Evolutionary conservation across 495 filamentous ascomycete genomes (phyloP).

Genomic region (Stereocaulon alpinum): DNA sequence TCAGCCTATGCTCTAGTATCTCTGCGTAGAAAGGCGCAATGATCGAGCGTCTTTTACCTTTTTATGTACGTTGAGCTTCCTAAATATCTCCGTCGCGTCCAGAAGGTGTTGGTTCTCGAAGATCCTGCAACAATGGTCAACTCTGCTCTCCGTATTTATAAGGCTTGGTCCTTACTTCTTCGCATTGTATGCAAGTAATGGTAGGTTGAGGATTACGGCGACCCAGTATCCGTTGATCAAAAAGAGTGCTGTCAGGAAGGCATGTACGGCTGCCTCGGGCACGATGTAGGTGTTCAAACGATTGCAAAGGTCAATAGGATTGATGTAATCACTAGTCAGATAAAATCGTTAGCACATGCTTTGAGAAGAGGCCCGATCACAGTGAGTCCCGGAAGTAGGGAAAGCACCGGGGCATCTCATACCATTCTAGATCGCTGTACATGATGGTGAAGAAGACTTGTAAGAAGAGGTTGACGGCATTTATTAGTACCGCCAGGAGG

Average conservation of each 20-base stretch:
- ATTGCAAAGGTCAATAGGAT: slow-evolving; percentile 99
- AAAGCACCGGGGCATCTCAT: slow-evolving; percentile 28
- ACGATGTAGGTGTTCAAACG: slow-evolving; percentile 99
- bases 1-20: neutral
- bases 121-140: slow-evolving; percentile 52
- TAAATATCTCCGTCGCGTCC: slow-evolving; percentile 98
- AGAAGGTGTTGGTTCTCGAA: slow-evolving; percentile 92
- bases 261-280: slow-evolving; percentile 95
- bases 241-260: slow-evolving; percentile 87
- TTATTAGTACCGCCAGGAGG: slow-evolving; percentile 95
- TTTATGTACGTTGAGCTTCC: slow-evolving; percentile 98
- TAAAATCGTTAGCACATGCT: slow-evolving; percentile 20
- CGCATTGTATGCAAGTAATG: slow-evolving; percentile 83
- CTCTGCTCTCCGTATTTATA: slow-evolving; percentile 13
- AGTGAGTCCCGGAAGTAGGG: neutral
- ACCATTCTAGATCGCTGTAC: slow-evolving; percentile 99
- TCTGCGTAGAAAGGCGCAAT: neutral
- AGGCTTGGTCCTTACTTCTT: slow-evolving; percentile 67
- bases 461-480: slow-evolving; percentile 99
- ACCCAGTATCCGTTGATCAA: slow-evolving; percentile 99
- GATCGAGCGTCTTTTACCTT: slow-evolving; percentile 51
- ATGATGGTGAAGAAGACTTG: slow-evolving; percentile 99
- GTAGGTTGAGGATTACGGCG: slow-evolving; percentile 82
- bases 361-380: slow-evolving; percentile 9
- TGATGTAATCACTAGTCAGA: slow-evolving; percentile 85